Conservation (phyloP, 1,284 basidiomycete genomes). For the Retiboletus flavoniger region DNA sequence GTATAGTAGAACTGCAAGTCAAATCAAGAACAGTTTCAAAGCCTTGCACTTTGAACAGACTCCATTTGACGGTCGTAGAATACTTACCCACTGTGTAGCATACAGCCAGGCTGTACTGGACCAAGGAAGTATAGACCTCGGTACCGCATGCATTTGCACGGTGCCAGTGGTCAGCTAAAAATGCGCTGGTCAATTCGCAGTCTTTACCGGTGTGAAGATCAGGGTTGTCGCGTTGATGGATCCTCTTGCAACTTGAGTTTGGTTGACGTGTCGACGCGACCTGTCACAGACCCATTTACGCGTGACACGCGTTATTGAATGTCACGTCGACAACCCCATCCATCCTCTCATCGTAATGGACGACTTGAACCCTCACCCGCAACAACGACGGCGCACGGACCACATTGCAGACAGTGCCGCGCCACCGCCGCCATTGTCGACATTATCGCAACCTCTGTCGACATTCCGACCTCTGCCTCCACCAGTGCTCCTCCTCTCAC, state of each 20-base stretch:
- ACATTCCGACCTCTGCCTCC: constrained; percentile 42
- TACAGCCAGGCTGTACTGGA: neutral
- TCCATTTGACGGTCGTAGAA: no score
- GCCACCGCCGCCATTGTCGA: neutral
- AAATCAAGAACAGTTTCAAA: neutral
- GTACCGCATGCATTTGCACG: no score
- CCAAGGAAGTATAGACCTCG: no score
- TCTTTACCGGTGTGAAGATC: neutral
- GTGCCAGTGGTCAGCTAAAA: neutral
- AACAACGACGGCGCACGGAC: constrained; percentile 27
- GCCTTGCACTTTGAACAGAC: no score
- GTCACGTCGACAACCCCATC: constrained; percentile 20
- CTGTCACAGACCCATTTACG: constrained; percentile 30
- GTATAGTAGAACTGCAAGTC: neutral
- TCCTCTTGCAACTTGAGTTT: neutral
- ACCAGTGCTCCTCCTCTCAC: constrained; percentile 52
- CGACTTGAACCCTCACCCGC: constrained; percentile 25
- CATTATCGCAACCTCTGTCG: neutral
- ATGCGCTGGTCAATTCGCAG: neutral
- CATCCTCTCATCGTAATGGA: constrained; percentile 20
- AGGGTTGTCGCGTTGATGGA: neutral
- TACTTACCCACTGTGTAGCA: neutral
- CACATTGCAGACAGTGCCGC: neutral
- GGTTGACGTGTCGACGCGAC: constrained; percentile 17
- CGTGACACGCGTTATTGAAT: constrained; percentile 22